phyloP scores from a whole-genome alignment of 2,329 filamentous ascomycete species.

The Sporothrix brunneoviolacea region DNA sequence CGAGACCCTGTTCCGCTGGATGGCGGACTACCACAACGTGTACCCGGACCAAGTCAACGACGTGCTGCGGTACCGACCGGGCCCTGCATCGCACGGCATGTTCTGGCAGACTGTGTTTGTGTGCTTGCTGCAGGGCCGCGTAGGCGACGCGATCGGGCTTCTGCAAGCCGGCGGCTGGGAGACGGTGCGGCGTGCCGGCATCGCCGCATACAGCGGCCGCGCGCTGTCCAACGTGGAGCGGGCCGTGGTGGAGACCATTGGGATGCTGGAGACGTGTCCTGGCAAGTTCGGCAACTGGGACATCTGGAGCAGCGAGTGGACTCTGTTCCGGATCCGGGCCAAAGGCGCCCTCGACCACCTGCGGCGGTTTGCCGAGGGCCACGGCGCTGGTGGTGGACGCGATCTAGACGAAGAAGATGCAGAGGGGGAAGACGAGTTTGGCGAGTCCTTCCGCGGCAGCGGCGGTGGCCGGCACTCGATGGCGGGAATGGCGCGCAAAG shows the following conservation, averaged over 20 bases:
- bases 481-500: conserved; percentile 65
- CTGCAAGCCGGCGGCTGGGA: conserved; percentile 73
- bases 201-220: conserved; percentile 63
- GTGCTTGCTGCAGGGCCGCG: conserved; percentile 66
- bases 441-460: conserved; percentile 29
- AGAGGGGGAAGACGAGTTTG: conserved; percentile 25
- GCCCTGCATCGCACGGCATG: conserved; percentile 66
- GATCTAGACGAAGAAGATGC: conserved; percentile 58
- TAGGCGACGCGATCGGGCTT: conserved; percentile 59
- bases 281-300: conserved; percentile 70
- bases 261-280: conserved; percentile 68
- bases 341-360: conserved; percentile 63
- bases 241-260: conserved; percentile 61
- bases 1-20: conserved; percentile 75
- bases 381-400: conserved; percentile 23
- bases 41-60: conserved; percentile 61
- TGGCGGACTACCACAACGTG: conserved; percentile 66
- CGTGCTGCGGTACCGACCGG: conserved; percentile 58
- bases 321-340: conserved; percentile 70
- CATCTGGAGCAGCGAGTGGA: conserved; percentile 74
- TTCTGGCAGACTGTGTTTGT: conserved; percentile 85
- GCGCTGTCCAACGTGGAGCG: conserved; percentile 73
- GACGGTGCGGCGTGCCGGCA: conserved; percentile 61
- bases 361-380: conserved; percentile 73
- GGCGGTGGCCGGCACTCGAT: conserved; percentile 39